phyloP scores from a whole-genome alignment of 306 rosid genomes.

The Fragaria ananassa region DNA sequence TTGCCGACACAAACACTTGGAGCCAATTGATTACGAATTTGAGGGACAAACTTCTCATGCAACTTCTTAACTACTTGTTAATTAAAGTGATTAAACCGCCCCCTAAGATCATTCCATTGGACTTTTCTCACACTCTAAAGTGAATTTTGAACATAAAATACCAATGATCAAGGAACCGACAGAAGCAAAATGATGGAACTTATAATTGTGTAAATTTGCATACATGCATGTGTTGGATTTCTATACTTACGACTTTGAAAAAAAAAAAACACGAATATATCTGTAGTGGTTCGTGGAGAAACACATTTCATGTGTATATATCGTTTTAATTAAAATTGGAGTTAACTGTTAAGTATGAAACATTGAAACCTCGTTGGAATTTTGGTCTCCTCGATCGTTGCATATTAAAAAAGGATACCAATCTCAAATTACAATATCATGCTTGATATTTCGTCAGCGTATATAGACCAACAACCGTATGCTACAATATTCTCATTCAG shows the following conservation, averaged over 20 bases:
- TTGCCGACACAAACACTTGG: slow-evolving; percentile 5
- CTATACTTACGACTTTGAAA: neutral
- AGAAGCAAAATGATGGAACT: neutral
- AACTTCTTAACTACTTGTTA: neutral
- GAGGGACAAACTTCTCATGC: neutral
- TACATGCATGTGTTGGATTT: neutral
- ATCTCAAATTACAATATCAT: neutral
- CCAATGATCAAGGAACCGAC: neutral
- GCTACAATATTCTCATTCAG: neutral
- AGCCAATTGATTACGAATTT: neutral
- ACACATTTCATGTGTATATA: too few species aligned
- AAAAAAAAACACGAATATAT: too few species aligned
- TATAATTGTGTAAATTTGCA: neutral
- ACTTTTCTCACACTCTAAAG: neutral
- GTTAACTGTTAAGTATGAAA: too few species aligned
- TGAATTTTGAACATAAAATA: neutral
- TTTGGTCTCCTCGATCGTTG: too few species aligned
- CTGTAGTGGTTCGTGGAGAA: too few species aligned
- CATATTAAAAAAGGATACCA: neutral
- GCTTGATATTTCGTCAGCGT: neutral
- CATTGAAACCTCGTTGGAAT: too few species aligned
- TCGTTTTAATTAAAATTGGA: too few species aligned
- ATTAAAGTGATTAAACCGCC: neutral
- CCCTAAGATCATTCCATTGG: neutral
- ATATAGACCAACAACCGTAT: too few species aligned